Conservation (phyloP, 2,329 filamentous ascomycete species). For the Periconia digitata region DNA sequence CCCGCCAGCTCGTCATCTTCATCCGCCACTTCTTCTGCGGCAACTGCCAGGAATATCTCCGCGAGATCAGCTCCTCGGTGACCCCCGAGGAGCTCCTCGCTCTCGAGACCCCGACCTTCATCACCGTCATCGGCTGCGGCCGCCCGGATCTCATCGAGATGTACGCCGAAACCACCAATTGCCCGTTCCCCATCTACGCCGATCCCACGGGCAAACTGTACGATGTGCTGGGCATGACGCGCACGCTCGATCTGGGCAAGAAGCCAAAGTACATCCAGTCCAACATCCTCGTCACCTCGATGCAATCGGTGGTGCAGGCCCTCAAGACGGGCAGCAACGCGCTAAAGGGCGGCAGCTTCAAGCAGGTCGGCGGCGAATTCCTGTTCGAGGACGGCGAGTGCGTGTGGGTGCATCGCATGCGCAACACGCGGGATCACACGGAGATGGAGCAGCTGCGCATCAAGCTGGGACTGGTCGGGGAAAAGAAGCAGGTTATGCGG, state of each 20-base stretch:
- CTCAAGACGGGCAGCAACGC: constrained; percentile 62
- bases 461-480: constrained; percentile 55
- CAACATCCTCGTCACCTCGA: constrained; percentile 48
- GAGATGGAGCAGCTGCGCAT: constrained; percentile 68
- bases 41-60: constrained; percentile 75
- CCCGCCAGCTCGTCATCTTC: constrained; percentile 68
- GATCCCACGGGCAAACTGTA: constrained; percentile 71
- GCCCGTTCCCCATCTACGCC: constrained; percentile 74
- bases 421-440: constrained; percentile 73
- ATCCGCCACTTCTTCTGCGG: constrained; percentile 81
- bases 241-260: constrained; percentile 62
- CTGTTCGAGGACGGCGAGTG: constrained; percentile 72
- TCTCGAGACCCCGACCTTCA: constrained; percentile 59
- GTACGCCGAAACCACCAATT: constrained; percentile 65
- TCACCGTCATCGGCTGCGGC: constrained; percentile 74
- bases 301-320: constrained; percentile 61
- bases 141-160: constrained; percentile 66
- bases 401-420: constrained; percentile 83
- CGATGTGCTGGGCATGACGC: constrained; percentile 67
- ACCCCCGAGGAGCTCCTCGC: constrained; percentile 46
- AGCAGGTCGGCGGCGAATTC: constrained; percentile 76
- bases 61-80: constrained; percentile 61
- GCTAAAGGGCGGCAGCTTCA: constrained; percentile 64
- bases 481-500: constrained; percentile 25
- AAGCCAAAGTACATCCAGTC: constrained; percentile 67